Conservation (phyloP, 163 green algal species). For the Chloroidium sp. region DNA sequence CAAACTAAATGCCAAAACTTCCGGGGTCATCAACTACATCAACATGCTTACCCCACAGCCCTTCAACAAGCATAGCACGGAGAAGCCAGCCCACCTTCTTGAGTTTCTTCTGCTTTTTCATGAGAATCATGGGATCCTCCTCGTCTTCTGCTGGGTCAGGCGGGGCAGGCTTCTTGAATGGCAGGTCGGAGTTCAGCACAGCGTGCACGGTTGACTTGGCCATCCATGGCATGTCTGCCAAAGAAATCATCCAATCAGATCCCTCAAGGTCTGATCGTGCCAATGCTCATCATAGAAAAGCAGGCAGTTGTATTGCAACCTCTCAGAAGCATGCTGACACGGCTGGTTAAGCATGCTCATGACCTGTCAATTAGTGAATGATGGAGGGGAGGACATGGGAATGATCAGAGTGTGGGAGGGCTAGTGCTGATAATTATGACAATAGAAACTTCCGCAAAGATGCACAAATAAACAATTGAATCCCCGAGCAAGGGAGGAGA, state of each 20-base stretch:
- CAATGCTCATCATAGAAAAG: too few relatives aligned
- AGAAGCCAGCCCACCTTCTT: neutral
- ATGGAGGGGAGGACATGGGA: neutral
- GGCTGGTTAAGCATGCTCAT: neutral
- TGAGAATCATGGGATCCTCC: neutral
- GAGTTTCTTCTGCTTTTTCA: neutral
- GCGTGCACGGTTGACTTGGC: conserved; percentile 5
- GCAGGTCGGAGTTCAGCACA: neutral
- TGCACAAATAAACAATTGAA: neutral
- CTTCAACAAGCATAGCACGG: neutral
- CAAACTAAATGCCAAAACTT: neutral
- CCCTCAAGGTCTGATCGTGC: too few relatives aligned
- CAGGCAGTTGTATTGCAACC: too few relatives aligned
- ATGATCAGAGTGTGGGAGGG: neutral
- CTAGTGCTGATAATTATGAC: neutral
- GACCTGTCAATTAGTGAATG: neutral
- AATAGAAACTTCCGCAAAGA: too few relatives aligned
- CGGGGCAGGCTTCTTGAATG: neutral
- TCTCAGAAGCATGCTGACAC: neutral
- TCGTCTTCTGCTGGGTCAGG: neutral
- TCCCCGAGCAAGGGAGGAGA: neutral
- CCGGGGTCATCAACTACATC: neutral
- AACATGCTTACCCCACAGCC: neutral
- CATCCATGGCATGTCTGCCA: conserved; percentile 1
- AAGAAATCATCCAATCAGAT: neutral